Base-by-base conservation (phyloP, 768 basidiomycete genomes). In the Naganishia vaughanmartiniae region DNA sequence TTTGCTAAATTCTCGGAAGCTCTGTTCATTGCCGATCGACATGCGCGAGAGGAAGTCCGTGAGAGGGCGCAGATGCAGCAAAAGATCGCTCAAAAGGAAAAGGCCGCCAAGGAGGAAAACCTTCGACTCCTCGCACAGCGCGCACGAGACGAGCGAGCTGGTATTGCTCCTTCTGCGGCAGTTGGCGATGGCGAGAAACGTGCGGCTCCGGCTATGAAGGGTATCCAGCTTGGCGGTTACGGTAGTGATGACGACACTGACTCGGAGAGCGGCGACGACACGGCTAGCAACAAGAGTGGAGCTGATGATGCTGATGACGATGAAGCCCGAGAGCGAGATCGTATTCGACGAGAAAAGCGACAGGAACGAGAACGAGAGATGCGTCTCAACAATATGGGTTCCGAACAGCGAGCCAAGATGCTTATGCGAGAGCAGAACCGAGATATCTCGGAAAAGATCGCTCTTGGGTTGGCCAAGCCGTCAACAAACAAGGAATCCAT, bases 1-100 rank as follows among this genome's bases (percentile, higher is more conserved):
- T 99, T 99, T 83, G 95, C 95, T 70, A 96, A 97, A 81, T 95
- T 99, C 80, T 96, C 95, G 0, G 95, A 99, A 83, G 88, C 95
- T 1, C 84, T 99, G 31, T 96, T 90, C 79, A 86, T 99, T 73
- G 95, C 95, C 14, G 95, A 98, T 80, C 87, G 95, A 70, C 95
- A 97, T 82, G 94, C 96, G 1, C 90, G 96, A 72, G 95, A 99
- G 78, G 96, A 99, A 83, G 96, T 98, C 54, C 88, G 93, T 30
- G 93, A 98, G 79, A 90, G 96, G 66, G 84, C 94, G 4, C 87
- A 96, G 68, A 97, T 98, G 94, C 95, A 98, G 78, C 96, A 98
- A 81, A 93, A 95, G 78, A 85, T 99, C n/a, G 93, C 92, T 14
- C 90, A 96, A 81, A 99, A 99, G 83, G 93, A 97, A 84, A 97